These are phyloP conservation scores for Letharia lupina DNA, from an alignment of 495 filamentous ascomycete species.

Conservation along the genomic window DNA sequence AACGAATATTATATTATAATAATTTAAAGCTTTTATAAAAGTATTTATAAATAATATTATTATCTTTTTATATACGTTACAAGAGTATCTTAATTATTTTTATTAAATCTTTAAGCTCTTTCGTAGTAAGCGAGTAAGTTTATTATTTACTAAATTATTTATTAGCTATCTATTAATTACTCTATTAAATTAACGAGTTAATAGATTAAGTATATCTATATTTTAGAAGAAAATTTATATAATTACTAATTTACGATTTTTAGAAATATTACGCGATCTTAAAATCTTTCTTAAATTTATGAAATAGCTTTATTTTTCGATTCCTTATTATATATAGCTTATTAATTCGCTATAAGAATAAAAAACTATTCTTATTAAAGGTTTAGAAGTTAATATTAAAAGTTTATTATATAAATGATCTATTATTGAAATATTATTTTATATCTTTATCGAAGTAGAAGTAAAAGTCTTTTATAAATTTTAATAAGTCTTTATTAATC, in stretches of 20 bases:
- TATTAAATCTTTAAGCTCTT: background rate
- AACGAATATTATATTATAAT: background rate
- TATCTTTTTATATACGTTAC: background rate
- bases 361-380: background rate
- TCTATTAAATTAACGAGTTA: background rate
- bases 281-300: background rate
- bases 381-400: background rate
- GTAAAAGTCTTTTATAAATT: background rate
- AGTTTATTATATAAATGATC: background rate
- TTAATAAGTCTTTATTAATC: background rate
- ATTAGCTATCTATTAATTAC: conserved; percentile 12
- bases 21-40: background rate
- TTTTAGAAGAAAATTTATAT: background rate
- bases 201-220: background rate
- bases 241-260: background rate
- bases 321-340: conserved; percentile 2
- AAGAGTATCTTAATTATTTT: background rate
- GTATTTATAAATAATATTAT: conserved; percentile 14
- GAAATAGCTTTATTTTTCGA: background rate
- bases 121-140: background rate
- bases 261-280: conserved; percentile 9
- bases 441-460: background rate
- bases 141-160: conserved; percentile 3
- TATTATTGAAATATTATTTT: background rate
- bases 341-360: background rate